Conservation (phyloP, 176 grass and related monocot species). For the Elymus sibiricus region DNA sequence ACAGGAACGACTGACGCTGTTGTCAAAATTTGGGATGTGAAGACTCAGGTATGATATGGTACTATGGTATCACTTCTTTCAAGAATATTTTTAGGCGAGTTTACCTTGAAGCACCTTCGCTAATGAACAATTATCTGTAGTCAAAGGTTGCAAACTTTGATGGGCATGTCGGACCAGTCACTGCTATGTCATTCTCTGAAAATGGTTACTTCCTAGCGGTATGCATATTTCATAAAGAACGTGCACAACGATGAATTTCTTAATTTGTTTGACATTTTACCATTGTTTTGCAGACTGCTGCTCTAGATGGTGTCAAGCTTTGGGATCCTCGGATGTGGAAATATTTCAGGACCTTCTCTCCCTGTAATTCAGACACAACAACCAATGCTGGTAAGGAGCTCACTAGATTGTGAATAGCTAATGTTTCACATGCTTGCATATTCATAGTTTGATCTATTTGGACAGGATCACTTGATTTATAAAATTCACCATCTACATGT, state of each 20-base stretch:
- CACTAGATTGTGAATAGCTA: not conserved
- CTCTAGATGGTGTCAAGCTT: slow-evolving; percentile 88
- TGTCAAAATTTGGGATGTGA: slow-evolving; percentile 98
- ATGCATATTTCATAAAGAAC: slow-evolving; percentile 8
- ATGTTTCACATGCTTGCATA: not conserved
- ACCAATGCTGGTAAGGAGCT: slow-evolving; percentile 70
- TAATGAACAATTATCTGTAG: too few relatives aligned
- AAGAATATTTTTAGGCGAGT: too few relatives aligned
- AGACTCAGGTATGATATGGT: slow-evolving; percentile 58
- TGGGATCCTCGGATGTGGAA: slow-evolving; percentile 90
- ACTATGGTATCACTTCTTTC: too few relatives aligned
- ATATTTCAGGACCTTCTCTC: slow-evolving; percentile 85
- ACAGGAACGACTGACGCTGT: slow-evolving; percentile 71
- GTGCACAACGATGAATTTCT: not conserved
- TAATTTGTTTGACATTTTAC: slow-evolving; percentile 21
- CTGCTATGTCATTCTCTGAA: slow-evolving; percentile 93
- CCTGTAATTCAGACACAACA: slow-evolving; percentile 68
- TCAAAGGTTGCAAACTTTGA: too few relatives aligned
- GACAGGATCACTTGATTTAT: not conserved
- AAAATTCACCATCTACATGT: not conserved
- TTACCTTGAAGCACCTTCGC: too few relatives aligned
- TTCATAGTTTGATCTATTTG: not conserved
- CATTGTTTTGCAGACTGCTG: slow-evolving; percentile 56
- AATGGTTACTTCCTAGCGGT: slow-evolving; percentile 99
- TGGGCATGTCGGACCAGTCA: slow-evolving; percentile 77